Evolutionary conservation across 192 early-diverging fungal genomes (phyloP).

Genomic region (Allomyces macrogynus): DNA sequence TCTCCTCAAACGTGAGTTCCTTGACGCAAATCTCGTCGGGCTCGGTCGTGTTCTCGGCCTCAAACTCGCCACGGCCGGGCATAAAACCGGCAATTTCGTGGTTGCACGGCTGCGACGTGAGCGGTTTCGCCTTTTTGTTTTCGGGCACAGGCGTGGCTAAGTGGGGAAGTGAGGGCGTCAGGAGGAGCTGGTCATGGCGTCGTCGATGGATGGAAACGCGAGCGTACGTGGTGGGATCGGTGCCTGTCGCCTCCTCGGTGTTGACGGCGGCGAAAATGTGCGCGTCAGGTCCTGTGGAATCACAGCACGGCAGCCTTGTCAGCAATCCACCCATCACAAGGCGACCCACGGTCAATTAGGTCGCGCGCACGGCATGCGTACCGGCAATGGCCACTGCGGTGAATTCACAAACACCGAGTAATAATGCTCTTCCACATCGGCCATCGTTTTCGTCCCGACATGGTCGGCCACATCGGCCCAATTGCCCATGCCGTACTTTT

Average conservation of each 20-base stretch:
- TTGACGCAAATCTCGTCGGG: constrained; percentile 76
- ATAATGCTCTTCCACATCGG: constrained; percentile 83
- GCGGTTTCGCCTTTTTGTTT: constrained; percentile 12
- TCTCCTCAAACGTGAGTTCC: constrained; percentile 77
- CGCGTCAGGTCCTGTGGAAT: too few species aligned
- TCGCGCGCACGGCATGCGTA: constrained; percentile 7
- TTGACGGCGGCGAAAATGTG: too few species aligned
- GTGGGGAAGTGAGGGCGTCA: too few species aligned
- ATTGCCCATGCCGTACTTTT: constrained; percentile 87
- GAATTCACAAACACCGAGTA: constrained; percentile 57
- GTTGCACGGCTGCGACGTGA: constrained; percentile 68
- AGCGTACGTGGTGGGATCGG: too few species aligned
- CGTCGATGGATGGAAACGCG: too few species aligned
- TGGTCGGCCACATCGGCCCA: constrained; percentile 89
- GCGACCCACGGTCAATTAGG: too few species aligned
- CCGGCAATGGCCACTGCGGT: constrained; percentile 64
- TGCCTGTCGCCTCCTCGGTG: too few species aligned
- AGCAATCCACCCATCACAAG: too few species aligned
- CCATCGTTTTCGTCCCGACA: constrained; percentile 71
- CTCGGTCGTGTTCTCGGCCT: constrained; percentile 88
- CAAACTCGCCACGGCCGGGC: constrained; percentile 90
- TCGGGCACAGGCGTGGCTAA: too few species aligned
- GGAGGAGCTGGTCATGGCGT: too few species aligned
- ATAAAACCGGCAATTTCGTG: constrained; percentile 96
- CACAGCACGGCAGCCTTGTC: too few species aligned